A percentile compares a stretch with the other conserved stretches of the same genome.
Conservation (phyloP, 176 grass and related monocot species). For the Zea mays region DNA sequence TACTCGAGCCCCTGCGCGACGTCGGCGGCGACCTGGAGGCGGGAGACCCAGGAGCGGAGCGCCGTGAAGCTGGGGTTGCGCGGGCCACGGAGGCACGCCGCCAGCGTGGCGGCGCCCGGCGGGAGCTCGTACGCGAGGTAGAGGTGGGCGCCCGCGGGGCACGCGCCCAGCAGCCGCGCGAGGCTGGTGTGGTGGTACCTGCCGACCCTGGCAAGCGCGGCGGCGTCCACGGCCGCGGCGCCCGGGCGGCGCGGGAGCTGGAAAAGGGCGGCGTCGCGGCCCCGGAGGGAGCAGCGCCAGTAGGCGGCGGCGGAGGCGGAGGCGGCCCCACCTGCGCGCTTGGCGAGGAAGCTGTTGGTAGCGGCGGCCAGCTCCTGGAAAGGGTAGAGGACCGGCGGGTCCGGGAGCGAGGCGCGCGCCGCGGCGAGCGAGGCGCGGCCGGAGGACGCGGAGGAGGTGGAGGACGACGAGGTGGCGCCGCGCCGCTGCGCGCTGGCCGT, state of each 20-base stretch:
- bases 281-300: conserved; percentile 71
- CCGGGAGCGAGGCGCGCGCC: conserved; percentile 44
- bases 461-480: conserved; percentile 31
- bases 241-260: conserved; percentile 37
- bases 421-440: conserved; percentile 42
- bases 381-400: conserved; percentile 48
- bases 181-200: conserved; percentile 62
- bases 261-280: conserved; percentile 49
- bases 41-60: conserved; percentile 55
- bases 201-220: conserved; percentile 39
- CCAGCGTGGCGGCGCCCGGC: conserved; percentile 41
- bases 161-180: conserved; percentile 63
- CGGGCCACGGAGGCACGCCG: conserved; percentile 55
- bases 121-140: conserved; percentile 71
- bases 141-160: conserved; percentile 49
- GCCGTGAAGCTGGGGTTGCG: conserved; percentile 50
- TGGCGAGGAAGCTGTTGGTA: conserved; percentile 82
- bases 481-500: neutral
- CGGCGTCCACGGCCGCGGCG: conserved; percentile 17
- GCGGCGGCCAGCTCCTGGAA: conserved; percentile 61
- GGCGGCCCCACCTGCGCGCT: conserved; percentile 19
- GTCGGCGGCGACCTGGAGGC: conserved; percentile 60
- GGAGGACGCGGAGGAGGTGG: neutral
- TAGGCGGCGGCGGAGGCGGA: conserved; percentile 17
- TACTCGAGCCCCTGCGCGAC: conserved; percentile 69